Evolutionary conservation across 2,329 filamentous ascomycete genomes (phyloP).

Genomic region (Aspergillus udagawae): DNA sequence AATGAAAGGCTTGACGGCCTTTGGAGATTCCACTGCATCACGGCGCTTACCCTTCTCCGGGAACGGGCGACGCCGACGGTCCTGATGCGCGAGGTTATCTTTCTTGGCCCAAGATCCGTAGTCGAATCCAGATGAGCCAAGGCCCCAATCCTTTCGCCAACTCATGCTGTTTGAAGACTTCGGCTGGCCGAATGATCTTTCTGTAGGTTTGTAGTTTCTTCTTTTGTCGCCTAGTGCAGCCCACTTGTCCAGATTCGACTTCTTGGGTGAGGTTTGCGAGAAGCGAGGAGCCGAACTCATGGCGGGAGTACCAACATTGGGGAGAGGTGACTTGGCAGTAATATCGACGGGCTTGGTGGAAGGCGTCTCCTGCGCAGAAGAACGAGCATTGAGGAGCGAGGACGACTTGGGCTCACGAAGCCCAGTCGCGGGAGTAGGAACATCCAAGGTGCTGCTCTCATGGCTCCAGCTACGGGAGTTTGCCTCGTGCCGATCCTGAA

Average conservation of each 20-base stretch:
- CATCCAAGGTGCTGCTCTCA: conserved; percentile 57
- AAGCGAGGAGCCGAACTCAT: conserved; percentile 35
- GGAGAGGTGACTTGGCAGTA: conserved; percentile 49
- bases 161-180: conserved; percentile 40
- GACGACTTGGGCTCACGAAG: conserved; percentile 54
- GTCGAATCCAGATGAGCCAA: conserved; percentile 35
- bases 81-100: conserved; percentile 22
- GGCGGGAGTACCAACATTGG: conserved; percentile 56
- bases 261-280: conserved; percentile 59
- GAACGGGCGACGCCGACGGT: conserved; percentile 37
- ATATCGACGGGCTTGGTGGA: conserved; percentile 14
- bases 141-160: conserved; percentile 42
- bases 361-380: conserved; percentile 31
- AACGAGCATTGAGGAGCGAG: conserved; percentile 47
- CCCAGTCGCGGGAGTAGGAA: conserved; percentile 47
- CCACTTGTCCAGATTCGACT: conserved; percentile 72
- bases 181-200: conserved; percentile 49
- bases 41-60: conserved; percentile 47
- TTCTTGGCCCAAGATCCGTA: conserved; percentile 33
- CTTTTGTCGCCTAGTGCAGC: conserved; percentile 79
- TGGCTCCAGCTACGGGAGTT: conserved; percentile 78
- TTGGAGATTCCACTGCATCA: conserved; percentile 27
- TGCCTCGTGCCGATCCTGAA: conserved; percentile 58
- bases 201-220: conserved; percentile 59
- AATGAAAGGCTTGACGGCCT: conserved; percentile 29